These are phyloP conservation scores for Penicillium waksmanii DNA, from an alignment of 495 filamentous ascomycete species.

Conservation along the genomic window DNA sequence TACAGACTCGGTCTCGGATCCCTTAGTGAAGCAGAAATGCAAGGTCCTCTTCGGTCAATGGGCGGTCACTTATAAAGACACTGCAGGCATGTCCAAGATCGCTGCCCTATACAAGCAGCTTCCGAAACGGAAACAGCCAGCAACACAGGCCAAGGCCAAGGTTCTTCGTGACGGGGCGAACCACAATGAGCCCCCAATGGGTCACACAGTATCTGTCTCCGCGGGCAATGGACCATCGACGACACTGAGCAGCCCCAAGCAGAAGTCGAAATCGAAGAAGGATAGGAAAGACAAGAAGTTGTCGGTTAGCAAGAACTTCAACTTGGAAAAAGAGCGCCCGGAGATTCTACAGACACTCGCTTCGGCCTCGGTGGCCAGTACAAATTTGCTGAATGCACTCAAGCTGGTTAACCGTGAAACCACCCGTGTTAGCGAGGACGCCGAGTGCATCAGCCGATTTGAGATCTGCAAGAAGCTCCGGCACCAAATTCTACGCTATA, in stretches of 20 bases:
- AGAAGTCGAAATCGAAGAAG: slow-evolving; percentile 42
- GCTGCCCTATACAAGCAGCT: slow-evolving; percentile 80
- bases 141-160: slow-evolving; percentile 73
- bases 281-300: slow-evolving; percentile 44
- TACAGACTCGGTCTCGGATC: slow-evolving; percentile 82
- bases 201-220: slow-evolving; percentile 48
- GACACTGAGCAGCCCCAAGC: slow-evolving; percentile 40
- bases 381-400: slow-evolving; percentile 86
- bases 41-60: slow-evolving; percentile 85
- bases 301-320: slow-evolving; percentile 60
- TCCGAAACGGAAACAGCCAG: slow-evolving; percentile 66
- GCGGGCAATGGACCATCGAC: slow-evolving; percentile 45
- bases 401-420: slow-evolving; percentile 90
- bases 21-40: slow-evolving; percentile 83
- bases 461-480: slow-evolving; percentile 85
- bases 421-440: slow-evolving; percentile 84
- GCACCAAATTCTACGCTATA: slow-evolving; percentile 84
- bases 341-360: slow-evolving; percentile 82
- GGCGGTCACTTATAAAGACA: slow-evolving; percentile 81
- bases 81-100: slow-evolving; percentile 78
- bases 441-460: slow-evolving; percentile 73
- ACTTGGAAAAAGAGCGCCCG: slow-evolving; percentile 84
- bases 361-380: slow-evolving; percentile 82
- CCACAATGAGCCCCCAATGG: slow-evolving; percentile 60
- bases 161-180: slow-evolving; percentile 74